phyloP scores from a whole-genome alignment of 768 basidiomycete species.

The Trametopsis cervina region DNA sequence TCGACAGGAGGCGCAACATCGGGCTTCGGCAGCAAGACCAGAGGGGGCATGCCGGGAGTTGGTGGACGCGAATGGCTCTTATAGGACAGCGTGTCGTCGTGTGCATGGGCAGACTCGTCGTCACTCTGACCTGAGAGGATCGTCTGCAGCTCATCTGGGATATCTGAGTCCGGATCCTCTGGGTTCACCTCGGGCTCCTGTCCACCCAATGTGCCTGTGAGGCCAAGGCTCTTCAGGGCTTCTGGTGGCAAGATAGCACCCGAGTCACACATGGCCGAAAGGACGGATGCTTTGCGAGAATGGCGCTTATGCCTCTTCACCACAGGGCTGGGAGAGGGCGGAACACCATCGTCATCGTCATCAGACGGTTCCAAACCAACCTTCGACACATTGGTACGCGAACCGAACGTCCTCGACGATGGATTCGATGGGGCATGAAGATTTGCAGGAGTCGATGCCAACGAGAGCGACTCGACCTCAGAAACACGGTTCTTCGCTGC shows the following conservation, averaged over 20 bases:
- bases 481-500: constrained; percentile 34
- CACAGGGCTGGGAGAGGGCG: constrained; percentile 27
- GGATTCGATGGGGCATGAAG: constrained; percentile 27
- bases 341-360: constrained; percentile 11
- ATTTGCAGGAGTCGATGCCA: constrained; percentile 21
- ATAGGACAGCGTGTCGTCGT: constrained; percentile 36
- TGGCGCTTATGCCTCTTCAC: constrained; percentile 22
- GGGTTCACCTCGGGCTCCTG: constrained; percentile 39
- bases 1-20: constrained; percentile 5
- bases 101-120: constrained; percentile 20
- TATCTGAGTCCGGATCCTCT: constrained; percentile 69
- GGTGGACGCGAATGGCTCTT: constrained; percentile 16
- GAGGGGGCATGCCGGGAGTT: constrained; percentile 39
- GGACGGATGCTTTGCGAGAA: constrained; percentile 10
- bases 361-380: constrained; percentile 14
- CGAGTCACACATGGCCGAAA: constrained; percentile 10
- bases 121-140: constrained; percentile 42
- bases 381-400: constrained; percentile 26
- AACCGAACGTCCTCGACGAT: constrained; percentile 35
- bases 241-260: constrained; percentile 40
- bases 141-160: constrained; percentile 69
- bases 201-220: constrained; percentile 63
- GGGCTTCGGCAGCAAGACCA: constrained; percentile 28
- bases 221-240: constrained; percentile 49
- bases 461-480: constrained; percentile 16